phyloP scores from a whole-genome alignment of 169 alveolate genomes.

The Cryptosporidium baileyi region DNA sequence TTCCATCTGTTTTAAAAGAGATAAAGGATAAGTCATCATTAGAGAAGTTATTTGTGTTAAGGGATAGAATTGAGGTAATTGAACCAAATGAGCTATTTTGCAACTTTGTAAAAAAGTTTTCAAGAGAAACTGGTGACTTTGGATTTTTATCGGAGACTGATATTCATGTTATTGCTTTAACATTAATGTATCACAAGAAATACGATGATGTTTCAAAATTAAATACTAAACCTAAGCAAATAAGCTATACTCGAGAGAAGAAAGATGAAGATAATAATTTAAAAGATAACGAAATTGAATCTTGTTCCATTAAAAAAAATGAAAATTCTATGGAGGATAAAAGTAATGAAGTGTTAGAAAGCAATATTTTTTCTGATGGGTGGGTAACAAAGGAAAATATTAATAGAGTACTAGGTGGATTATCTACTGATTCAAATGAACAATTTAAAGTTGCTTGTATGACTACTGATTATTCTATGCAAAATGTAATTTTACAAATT shows the following conservation, averaged over 20 bases:
- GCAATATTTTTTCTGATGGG: conserved; percentile 70
- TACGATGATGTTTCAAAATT: conserved; percentile 80
- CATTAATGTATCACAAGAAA: conserved; percentile 78
- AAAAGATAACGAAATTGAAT: background rate
- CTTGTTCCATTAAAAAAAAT: conserved; percentile 19
- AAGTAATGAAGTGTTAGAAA: background rate
- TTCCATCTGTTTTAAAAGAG: conserved; percentile 48
- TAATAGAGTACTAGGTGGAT: conserved; percentile 73
- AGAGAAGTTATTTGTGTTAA: conserved; percentile 12
- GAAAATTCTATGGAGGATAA: conserved; percentile 46
- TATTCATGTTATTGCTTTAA: conserved; percentile 85
- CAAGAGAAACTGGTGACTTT: conserved; percentile 87
- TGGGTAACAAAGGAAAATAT: conserved; percentile 79
- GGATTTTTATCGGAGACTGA: conserved; percentile 83
- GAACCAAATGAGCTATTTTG: conserved; percentile 80
- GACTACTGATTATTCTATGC: conserved; percentile 91
- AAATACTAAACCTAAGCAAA: conserved; percentile 72
- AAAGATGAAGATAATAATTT: conserved; percentile 15
- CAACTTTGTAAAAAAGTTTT: conserved; percentile 80
- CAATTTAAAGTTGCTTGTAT: conserved; percentile 79
- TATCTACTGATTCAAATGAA: conserved; percentile 13
- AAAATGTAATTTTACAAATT: conserved; percentile 87
- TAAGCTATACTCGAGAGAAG: conserved; percentile 54
- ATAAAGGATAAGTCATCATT: conserved; percentile 13
- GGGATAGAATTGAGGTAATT: conserved; percentile 63